Conservation (phyloP, 108 stramenopile species). For the Pseudonitzschia delicatissima region DNA sequence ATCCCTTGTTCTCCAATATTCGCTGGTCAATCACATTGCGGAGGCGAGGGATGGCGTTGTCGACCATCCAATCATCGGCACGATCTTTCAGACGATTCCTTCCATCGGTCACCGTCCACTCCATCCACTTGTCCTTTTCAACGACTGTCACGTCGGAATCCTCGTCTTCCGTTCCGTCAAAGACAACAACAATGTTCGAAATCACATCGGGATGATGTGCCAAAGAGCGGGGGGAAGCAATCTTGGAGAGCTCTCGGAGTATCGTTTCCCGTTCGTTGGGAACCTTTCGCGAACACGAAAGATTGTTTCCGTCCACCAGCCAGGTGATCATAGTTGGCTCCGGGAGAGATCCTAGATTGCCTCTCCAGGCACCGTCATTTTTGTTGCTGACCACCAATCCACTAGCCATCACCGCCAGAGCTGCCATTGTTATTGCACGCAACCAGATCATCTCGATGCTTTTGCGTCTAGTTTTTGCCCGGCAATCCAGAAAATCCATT, state of each 20-base stretch:
- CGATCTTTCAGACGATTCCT: slow-evolving; percentile 6
- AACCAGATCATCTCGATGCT: too few species aligned
- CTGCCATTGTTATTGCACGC: not conserved
- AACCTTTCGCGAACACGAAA: not conserved
- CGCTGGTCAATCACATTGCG: not conserved
- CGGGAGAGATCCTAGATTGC: not conserved
- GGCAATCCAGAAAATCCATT: too few species aligned
- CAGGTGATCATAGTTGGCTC: not conserved
- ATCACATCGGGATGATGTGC: not conserved
- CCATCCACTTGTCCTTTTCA: not conserved
- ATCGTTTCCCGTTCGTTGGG: not conserved
- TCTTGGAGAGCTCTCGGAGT: not conserved
- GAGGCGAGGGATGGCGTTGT: not conserved
- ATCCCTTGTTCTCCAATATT: too few species aligned
- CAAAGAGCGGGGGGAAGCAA: not conserved
- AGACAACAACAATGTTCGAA: not conserved
- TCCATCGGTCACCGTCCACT: not conserved
- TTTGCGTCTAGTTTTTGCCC: too few species aligned
- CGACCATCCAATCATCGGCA: slow-evolving; percentile 14
- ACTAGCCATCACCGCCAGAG: not conserved
- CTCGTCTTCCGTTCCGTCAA: slow-evolving; percentile 3
- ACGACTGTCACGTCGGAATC: not conserved
- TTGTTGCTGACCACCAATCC: not conserved
- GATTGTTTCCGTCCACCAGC: not conserved
- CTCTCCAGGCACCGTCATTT: not conserved